These are phyloP conservation scores for Ensete glaucum DNA, from an alignment of 176 grass and related monocot genomes.

Conservation along the genomic window DNA sequence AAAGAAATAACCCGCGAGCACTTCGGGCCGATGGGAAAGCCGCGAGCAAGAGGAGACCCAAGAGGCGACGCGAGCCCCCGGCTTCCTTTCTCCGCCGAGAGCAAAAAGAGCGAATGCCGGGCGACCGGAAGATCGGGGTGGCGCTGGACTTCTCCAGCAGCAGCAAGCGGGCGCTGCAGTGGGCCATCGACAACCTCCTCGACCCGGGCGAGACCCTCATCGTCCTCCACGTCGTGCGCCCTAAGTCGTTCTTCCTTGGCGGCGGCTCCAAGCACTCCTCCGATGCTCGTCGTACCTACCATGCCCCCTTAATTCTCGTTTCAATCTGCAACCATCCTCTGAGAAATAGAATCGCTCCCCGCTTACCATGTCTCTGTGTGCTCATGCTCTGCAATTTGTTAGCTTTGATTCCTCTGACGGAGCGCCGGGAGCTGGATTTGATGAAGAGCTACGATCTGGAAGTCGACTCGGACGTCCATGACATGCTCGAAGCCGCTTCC, in stretches of 20 bases:
- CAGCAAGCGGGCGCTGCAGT: conserved; percentile 69
- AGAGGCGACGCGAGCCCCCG: too few relatives aligned
- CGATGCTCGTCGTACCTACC: conserved; percentile 31
- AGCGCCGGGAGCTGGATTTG: conserved; percentile 47
- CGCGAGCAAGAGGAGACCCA: too few relatives aligned
- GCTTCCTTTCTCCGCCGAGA: neutral
- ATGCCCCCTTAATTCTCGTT: neutral
- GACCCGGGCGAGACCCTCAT: conserved; percentile 50
- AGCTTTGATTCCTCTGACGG: conserved; percentile 60
- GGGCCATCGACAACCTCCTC: conserved; percentile 55
- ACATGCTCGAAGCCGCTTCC: conserved; percentile 34
- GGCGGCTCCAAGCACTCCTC: conserved; percentile 38
- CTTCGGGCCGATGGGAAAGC: too few relatives aligned
- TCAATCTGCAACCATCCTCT: neutral
- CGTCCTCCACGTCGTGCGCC: conserved; percentile 55
- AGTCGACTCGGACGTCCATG: conserved; percentile 39
- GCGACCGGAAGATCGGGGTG: conserved; percentile 50
- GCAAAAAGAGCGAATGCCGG: conserved; percentile 11
- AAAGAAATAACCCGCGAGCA: too few relatives aligned
- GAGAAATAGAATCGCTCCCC: neutral
- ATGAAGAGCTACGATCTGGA: conserved; percentile 46
- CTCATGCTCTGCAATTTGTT: neutral
- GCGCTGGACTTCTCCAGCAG: conserved; percentile 75
- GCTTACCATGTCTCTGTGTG: neutral
- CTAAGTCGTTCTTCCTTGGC: conserved; percentile 28